Conservation (phyloP, 2,329 filamentous ascomycete species). For the Xylaria sp. region DNA sequence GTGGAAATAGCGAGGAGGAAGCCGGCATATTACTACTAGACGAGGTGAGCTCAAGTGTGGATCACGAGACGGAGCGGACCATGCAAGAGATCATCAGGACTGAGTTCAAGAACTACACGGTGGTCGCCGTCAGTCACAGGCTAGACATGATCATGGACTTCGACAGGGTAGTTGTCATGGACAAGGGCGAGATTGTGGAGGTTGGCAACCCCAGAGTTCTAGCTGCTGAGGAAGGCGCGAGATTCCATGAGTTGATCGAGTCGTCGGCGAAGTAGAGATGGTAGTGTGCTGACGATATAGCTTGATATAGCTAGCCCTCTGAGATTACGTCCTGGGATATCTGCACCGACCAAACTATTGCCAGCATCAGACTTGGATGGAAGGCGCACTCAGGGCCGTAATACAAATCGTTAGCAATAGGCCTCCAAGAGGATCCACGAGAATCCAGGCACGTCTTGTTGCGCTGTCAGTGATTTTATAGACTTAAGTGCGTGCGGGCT, state of each 20-base stretch:
- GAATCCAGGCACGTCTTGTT: too few species aligned
- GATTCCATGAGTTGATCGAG: conserved; percentile 6
- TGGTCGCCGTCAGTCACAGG: conserved; percentile 53
- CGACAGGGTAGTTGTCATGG: conserved; percentile 61
- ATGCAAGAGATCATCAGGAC: conserved; percentile 45
- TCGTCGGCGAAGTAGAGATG: conserved; percentile 2
- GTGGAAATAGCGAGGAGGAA: conserved; percentile 40
- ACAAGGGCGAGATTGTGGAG: conserved; percentile 58
- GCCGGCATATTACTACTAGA: conserved; percentile 49
- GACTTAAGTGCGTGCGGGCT: too few species aligned
- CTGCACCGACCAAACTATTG: too few species aligned
- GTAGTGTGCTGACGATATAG: neutral
- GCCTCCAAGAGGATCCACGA: too few species aligned
- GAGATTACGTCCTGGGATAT: too few species aligned
- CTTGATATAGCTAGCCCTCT: too few species aligned
- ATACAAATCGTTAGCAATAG: too few species aligned
- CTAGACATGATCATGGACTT: conserved; percentile 59
- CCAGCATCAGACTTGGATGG: too few species aligned
- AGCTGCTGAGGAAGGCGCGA: neutral
- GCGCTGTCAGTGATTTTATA: too few species aligned
- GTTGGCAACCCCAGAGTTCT: conserved; percentile 42
- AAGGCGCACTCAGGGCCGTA: too few species aligned
- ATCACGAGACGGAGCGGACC: conserved; percentile 44
- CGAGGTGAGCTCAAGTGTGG: conserved; percentile 50
- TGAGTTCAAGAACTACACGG: conserved; percentile 57